These are phyloP conservation scores for Cucumis sativus DNA, from an alignment of 306 rosid species.

Conservation along the genomic window Cucumber_9930_V3 NC_026655.2:20260001-20260500, in stretches of 20 bases:
- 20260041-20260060: not conserved
- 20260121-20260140: not conserved
- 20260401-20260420: too few relatives aligned
- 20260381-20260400: too few relatives aligned
- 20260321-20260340: too few relatives aligned
- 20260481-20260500: too few relatives aligned
- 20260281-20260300: too few relatives aligned
- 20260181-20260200: not conserved
- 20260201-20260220: not conserved
- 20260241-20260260: not conserved
- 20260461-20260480: too few relatives aligned
- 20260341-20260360: too few relatives aligned
- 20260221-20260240: not conserved
- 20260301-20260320: too few relatives aligned
- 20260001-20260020: not conserved
- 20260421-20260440: too few relatives aligned
- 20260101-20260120: slow-evolving; percentile 3
- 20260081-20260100: not conserved
- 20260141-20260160: slow-evolving; percentile 5
- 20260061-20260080: not conserved
- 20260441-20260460: too few relatives aligned
- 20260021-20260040: not conserved
- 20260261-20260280: not conserved
- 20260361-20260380: too few relatives aligned
- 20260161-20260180: not conserved